Evolutionary conservation across 2,329 filamentous ascomycete genomes (phyloP).

Genomic region (Phyllosticta ampelicida): DNA sequence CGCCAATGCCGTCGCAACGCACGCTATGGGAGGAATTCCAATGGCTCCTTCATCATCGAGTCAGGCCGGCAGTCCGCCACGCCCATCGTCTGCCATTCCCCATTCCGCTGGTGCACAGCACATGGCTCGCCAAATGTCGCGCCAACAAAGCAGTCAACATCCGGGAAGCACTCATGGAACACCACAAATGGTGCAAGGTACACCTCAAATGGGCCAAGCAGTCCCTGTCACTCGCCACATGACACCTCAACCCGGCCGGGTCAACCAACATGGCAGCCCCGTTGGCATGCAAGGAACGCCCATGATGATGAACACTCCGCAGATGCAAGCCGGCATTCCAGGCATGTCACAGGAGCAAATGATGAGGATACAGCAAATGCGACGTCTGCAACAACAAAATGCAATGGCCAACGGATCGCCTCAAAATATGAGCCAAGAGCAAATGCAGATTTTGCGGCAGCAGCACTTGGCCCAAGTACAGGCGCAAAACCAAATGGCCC

Average conservation of each 20-base stretch:
- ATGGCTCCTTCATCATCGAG: conserved; percentile 32
- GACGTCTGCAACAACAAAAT: conserved; percentile 9
- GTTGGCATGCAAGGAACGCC: conserved; percentile 25
- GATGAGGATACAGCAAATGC: neutral
- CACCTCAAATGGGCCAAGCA: conserved; percentile 27
- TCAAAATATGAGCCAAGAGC: conserved; percentile 25
- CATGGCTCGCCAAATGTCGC: conserved; percentile 28
- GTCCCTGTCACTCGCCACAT: conserved; percentile 27
- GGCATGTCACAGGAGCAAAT: conserved; percentile 6
- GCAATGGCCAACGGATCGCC: conserved; percentile 9
- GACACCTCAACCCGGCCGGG: conserved; percentile 27
- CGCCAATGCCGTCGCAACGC: conserved; percentile 18
- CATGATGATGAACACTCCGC: conserved; percentile 27
- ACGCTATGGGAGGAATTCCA: conserved; percentile 33
- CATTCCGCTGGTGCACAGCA: conserved; percentile 18
- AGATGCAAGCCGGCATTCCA: conserved; percentile 7
- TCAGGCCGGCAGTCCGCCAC: conserved; percentile 27
- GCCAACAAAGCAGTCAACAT: conserved; percentile 24
- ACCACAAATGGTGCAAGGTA: conserved; percentile 28
- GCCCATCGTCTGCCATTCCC: conserved; percentile 28
- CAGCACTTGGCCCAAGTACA: conserved; percentile 6
- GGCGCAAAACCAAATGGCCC: neutral
- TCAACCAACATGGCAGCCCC: conserved; percentile 26
- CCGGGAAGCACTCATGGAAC: conserved; percentile 27
- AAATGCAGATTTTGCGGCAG: conserved; percentile 16